Evolutionary conservation across 179 eudicot genomes (phyloP), one percentile per base, ranked within the genome.

Genomic region (Sideroxylon spinosum): DNA sequence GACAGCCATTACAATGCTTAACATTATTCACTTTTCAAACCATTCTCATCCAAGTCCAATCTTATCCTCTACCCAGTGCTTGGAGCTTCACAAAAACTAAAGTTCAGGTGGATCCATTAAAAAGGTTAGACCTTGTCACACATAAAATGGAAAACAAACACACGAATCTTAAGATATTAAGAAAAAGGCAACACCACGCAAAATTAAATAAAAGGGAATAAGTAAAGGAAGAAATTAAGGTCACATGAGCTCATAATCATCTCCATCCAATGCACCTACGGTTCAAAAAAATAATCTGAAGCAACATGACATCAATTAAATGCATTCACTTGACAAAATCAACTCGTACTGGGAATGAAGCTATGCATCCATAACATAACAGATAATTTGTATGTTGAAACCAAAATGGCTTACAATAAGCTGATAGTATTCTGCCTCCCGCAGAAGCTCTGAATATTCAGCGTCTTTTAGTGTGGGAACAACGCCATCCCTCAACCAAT

Each of bases 401-500:
- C 76, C 60, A 78, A 76, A 76, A 81, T 29, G 29, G 64, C 87
- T 86, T 86, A 94, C 98, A 82, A 90, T 88, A 81, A 94, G 91
- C 76, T 93, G 97, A 84, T 78, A 94, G 87, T 90, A 94, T 77
- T 94, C 97, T 68, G 98, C 98, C 86, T 94, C 97, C 75, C 94
- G 84, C 74, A 91, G 57, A 81, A 94, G 89, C 92, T 94, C 96
- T 37, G 86, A 81, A 78, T 88, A 93, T 74, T 94, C 94, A 19
- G 84, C 74, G 70, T 94, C 97, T 50, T 78, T 86, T 60, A 92
- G 65, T 46, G 87, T 77, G 65, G 98, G 93, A 84, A 94, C 82
- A 59, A 86, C 86, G 56, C 97, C 98, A 91, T 94, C 98, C 86
- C 98, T 88, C 82, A 94, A 85, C 98, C 98, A 94, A 75, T 94